phyloP scores from a whole-genome alignment of 768 basidiomycete genomes.

The Cubamyces lactineus region DNA sequence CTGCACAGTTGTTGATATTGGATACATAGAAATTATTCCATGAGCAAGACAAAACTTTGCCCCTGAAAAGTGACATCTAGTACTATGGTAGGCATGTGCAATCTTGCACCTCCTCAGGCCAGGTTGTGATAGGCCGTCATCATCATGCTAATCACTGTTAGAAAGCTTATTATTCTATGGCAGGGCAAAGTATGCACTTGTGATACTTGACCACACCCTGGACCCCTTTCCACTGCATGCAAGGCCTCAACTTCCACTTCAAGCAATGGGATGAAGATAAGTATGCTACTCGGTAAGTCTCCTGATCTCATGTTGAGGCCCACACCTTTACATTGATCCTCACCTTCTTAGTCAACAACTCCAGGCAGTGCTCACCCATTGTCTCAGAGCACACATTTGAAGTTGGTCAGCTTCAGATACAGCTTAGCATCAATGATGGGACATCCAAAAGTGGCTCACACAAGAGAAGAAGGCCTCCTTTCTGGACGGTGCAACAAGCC shows the following conservation, averaged over 20 bases:
- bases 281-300: conserved; percentile 19
- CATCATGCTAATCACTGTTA: too few relatives aligned
- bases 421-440: conserved; percentile 4
- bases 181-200: too few relatives aligned
- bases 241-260: conserved; percentile 22
- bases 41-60: too few relatives aligned
- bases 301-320: background rate
- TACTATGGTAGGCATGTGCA: too few relatives aligned
- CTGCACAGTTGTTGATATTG: too few relatives aligned
- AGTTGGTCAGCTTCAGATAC: background rate
- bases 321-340: background rate
- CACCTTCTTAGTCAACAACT: conserved; percentile 13
- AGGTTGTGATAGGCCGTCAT: too few relatives aligned
- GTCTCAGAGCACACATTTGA: background rate
- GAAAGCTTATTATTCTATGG: too few relatives aligned
- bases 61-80: too few relatives aligned
- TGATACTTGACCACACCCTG: too few relatives aligned
- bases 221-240: conserved; percentile 16
- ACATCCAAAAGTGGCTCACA: conserved; percentile 1
- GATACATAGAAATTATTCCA: too few relatives aligned
- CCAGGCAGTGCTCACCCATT: conserved; percentile 2
- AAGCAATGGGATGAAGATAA: conserved; percentile 31
- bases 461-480: background rate
- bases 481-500: conserved; percentile 4
- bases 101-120: too few relatives aligned